phyloP scores from a whole-genome alignment of 2,329 filamentous ascomycete species.

The Colletotrichum somersetense region DNA sequence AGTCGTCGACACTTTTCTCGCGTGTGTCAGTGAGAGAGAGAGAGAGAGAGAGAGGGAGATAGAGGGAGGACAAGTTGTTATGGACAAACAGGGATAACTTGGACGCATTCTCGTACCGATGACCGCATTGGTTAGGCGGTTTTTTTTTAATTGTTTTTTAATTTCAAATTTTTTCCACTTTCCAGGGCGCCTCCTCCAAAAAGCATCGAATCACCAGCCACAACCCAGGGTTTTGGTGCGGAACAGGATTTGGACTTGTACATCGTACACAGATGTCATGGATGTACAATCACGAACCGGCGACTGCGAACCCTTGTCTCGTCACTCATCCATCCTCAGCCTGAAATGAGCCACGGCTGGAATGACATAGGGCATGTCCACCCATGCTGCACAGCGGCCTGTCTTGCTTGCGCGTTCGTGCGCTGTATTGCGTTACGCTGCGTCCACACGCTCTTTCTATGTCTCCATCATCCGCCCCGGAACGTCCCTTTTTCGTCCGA shows the following conservation, averaged over 20 bases:
- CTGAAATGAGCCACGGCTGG: conserved; percentile 10
- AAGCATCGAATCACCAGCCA: conserved; percentile 31
- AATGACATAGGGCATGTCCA: conserved; percentile 34
- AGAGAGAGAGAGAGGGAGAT: no score
- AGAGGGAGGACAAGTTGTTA: no score
- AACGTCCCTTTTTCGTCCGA: conserved; percentile 20
- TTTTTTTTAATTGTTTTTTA: no score
- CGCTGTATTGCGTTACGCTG: not conserved
- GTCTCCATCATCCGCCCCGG: not conserved
- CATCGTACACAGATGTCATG: no score
- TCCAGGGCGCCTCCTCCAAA: not conserved
- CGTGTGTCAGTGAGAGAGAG: no score
- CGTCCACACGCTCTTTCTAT: not conserved
- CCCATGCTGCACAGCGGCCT: conserved; percentile 1
- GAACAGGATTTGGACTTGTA: no score
- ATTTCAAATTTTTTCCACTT: not conserved
- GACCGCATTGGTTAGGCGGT: not conserved
- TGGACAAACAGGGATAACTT: not conserved
- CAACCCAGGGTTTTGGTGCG: conserved; percentile 16
- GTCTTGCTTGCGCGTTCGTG: conserved; percentile 11
- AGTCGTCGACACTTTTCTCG: not conserved
- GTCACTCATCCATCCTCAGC: not conserved
- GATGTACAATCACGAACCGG: no score
- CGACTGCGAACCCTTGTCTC: not conserved
- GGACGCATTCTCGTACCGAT: not conserved